phyloP scores from a whole-genome alignment of 768 basidiomycete species.

The Tulasnella sp. region DNA sequence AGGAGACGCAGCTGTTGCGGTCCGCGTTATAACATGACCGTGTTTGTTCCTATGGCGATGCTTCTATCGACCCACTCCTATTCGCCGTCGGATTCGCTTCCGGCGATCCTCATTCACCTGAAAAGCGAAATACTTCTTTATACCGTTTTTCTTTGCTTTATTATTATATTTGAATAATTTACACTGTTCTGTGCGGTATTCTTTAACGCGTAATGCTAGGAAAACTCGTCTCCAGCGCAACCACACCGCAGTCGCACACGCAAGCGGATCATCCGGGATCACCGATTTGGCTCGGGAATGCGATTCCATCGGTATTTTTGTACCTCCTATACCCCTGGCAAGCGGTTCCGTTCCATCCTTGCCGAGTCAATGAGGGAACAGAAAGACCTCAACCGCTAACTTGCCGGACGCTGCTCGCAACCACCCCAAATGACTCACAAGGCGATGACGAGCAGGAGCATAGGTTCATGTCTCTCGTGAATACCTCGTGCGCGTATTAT shows the following conservation, averaged over 20 bases:
- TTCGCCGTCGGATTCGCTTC: neutral
- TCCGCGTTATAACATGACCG: neutral
- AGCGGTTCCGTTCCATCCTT: neutral
- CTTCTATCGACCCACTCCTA: neutral
- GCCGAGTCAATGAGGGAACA: neutral
- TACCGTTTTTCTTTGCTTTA: neutral
- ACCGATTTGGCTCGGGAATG: neutral
- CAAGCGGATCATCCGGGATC: neutral
- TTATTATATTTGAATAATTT: neutral
- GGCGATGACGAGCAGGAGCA: no score
- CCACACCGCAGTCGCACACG: neutral
- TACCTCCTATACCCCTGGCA: neutral
- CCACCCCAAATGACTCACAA: no score
- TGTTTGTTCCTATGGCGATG: neutral
- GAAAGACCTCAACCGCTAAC: neutral
- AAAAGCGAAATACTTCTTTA: neutral
- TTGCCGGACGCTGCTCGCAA: no score
- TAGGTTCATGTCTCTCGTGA: no score
- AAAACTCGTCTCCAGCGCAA: neutral
- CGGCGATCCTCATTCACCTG: neutral
- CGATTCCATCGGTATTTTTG: neutral
- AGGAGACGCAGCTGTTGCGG: neutral
- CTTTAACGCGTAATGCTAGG: neutral
- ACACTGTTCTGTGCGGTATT: neutral
- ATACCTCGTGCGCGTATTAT: no score